Conservation (phyloP, 164 flowering plant species). For the Vitis rupestris region DNA sequence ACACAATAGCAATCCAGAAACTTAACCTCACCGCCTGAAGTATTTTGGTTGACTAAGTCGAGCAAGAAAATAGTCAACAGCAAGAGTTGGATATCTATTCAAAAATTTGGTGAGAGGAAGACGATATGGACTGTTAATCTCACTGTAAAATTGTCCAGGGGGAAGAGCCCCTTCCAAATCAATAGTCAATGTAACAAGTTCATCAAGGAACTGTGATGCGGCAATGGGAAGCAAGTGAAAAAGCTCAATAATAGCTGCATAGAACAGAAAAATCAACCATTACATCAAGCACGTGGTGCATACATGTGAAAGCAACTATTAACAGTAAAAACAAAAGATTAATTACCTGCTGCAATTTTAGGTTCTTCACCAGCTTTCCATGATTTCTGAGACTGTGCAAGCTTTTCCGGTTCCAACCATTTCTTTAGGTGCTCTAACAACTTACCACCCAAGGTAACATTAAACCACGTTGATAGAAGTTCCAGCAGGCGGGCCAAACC, state of each 20-base stretch:
- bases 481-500: constrained; percentile 97
- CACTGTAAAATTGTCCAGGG: constrained; percentile 90
- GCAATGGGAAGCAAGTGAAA: constrained; percentile 97
- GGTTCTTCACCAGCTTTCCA: constrained; percentile 99
- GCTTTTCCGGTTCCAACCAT: constrained; percentile 99
- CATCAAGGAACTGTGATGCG: constrained; percentile 91
- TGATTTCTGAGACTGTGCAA: constrained; percentile 86
- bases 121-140: constrained; percentile 98
- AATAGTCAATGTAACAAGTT: constrained; percentile 90
- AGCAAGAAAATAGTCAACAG: constrained; percentile 94
- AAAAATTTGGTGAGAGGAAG: constrained; percentile 92
- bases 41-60: constrained; percentile 82
- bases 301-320: not conserved
- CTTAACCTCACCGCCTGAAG: constrained; percentile 76
- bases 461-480: constrained; percentile 94
- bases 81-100: constrained; percentile 79
- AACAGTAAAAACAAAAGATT: constrained; percentile 3
- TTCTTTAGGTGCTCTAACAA: constrained; percentile 93
- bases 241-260: constrained; percentile 97
- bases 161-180: constrained; percentile 93
- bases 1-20: not conserved
- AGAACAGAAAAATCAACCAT: constrained; percentile 8
- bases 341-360: constrained; percentile 93
- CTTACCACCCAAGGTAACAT: constrained; percentile 93
- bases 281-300: constrained; percentile 1